Percentiles rank a stretch among this genome's conserved stretches.
These are phyloP conservation scores for Gautieria morchelliformis DNA, from an alignment of 768 basidiomycete genomes.

Conservation along the genomic window DNA sequence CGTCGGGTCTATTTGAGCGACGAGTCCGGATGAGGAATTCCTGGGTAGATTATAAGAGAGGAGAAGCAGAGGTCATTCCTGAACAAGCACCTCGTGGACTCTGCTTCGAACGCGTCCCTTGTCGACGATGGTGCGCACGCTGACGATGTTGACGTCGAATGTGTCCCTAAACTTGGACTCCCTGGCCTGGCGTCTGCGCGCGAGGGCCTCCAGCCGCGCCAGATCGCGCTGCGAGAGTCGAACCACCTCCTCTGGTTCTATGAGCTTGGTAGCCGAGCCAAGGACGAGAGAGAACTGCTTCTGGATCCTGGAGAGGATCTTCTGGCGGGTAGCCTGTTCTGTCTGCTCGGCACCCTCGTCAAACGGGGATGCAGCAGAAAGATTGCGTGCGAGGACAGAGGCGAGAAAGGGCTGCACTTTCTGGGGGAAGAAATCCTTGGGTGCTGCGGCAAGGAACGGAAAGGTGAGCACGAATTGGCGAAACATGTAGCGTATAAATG, in stretches of 20 bases:
- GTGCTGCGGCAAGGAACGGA: conserved; percentile 86
- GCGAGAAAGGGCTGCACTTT: conserved; percentile 94
- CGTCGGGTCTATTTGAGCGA: conserved; percentile 58
- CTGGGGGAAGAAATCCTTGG: conserved; percentile 83
- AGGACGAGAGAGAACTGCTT: conserved; percentile 79
- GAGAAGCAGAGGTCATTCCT: conserved; percentile 1
- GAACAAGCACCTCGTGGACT: conserved; percentile 69
- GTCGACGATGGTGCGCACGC: conserved; percentile 73
- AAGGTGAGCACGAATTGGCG: conserved; percentile 90
- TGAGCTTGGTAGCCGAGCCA: conserved; percentile 71
- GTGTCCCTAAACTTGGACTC: conserved; percentile 37
- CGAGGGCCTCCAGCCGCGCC: conserved; percentile 62
- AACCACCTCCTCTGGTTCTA: conserved; percentile 82
- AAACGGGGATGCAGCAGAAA: conserved; percentile 50
- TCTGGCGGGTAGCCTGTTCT: conserved; percentile 52
- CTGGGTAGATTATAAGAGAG: conserved; percentile 28
- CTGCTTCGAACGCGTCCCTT: conserved; percentile 80
- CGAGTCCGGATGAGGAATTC: conserved; percentile 93
- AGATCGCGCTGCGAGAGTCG: conserved; percentile 80
- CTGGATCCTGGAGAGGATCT: conserved; percentile 69
- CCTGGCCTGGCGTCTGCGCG: conserved; percentile 51
- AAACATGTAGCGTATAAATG: conserved; percentile 84
- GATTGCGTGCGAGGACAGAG: conserved; percentile 70
- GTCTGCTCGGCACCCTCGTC: conserved; percentile 43
- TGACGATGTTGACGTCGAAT: conserved; percentile 89